Base-by-base conservation (phyloP, 306 rosid species). In the Urtica urens region DNA sequence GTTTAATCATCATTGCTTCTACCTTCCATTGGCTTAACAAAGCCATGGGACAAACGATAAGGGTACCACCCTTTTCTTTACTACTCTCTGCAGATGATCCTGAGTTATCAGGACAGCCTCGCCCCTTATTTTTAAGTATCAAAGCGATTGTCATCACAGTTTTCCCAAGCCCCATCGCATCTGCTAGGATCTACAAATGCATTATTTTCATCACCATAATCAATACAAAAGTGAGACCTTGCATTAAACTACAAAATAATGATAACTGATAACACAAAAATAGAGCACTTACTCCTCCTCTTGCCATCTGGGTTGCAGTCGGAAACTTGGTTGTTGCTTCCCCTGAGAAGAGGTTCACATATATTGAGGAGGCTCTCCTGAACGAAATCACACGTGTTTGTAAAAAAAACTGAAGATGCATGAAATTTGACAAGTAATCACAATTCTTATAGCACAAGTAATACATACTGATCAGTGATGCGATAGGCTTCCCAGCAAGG, bases 141-240 rank as follows among this genome's bases (percentile, higher is more conserved):
- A 87, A 63, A 43, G 84, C 76, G 62, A 87, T 82, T 46, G 94
- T 77, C 96, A 87, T 87, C 49, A 87, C 96, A 20, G 96, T 82
- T 75, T 87, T 87, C 35, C 96, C 96, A 50, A 87, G 96, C 50
- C 96, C 96, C 96, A 87, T 87, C 15, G 94, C 94, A 72, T 87
- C 96, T 6, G 84, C 96, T 29, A 87, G 78, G 48, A 79, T 75
- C 96, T 87, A 27, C 26, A 68, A 23, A 41, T 35, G 49, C 18
- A 3, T 4, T 19, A 33, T 18, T 20, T 16, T 18, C 37, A 54
- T 19, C 46, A 38, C 41, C 38, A 16, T 22, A 19, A 34, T 18
- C 11, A 44, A 2, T 7, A 14, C 22, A 38, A 53, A 2, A 45
- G 23, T 15, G 15, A 18, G 19, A 38, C n/a, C 23, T 8, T 15